Evolutionary conservation across 2,329 filamentous ascomycete genomes (phyloP).

Genomic region (Fusarium hostae): DNA sequence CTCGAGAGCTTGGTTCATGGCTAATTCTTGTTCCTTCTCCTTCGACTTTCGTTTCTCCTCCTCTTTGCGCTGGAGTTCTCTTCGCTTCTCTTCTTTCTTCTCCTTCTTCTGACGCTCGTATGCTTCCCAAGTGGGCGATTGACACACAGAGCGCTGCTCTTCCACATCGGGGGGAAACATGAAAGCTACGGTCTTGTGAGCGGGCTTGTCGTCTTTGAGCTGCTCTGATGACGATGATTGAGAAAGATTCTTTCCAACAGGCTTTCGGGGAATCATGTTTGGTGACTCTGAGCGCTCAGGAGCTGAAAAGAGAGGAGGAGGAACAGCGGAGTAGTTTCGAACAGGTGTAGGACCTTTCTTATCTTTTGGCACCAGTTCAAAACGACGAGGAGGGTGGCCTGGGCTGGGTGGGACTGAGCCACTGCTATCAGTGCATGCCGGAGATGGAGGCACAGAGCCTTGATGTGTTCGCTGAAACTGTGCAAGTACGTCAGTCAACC

Average conservation of each 20-base stretch:
- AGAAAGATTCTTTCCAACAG: conserved; percentile 11
- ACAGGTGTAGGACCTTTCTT: conserved; percentile 39
- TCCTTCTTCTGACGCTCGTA: conserved; percentile 65
- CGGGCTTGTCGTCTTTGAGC: conserved; percentile 36
- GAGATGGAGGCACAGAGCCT: conserved; percentile 33
- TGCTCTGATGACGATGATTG: conserved; percentile 18
- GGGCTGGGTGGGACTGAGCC: conserved; percentile 37
- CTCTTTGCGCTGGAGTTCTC: conserved; percentile 52
- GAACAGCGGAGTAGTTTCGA: conserved; percentile 40
- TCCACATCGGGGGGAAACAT: conserved; percentile 47
- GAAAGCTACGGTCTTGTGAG: conserved; percentile 48
- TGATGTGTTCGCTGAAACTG: conserved; percentile 36
- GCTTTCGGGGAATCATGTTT: conserved; percentile 33
- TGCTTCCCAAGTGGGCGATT: conserved; percentile 71
- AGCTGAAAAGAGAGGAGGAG: conserved; percentile 34
- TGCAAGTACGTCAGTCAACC: conserved; percentile 7
- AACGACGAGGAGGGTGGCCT: conserved; percentile 38
- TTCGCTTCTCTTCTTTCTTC: conserved; percentile 60
- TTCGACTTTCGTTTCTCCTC: conserved; percentile 43
- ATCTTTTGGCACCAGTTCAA: conserved; percentile 43
- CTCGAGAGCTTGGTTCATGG: conserved; percentile 36
- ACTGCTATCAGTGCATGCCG: conserved; percentile 18
- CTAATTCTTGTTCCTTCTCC: conserved; percentile 30
- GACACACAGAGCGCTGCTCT: conserved; percentile 59
- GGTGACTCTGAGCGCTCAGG: conserved; percentile 25